phyloP scores from a whole-genome alignment of 257 asterid species.

The Solanum lycopersicoides region DNA sequence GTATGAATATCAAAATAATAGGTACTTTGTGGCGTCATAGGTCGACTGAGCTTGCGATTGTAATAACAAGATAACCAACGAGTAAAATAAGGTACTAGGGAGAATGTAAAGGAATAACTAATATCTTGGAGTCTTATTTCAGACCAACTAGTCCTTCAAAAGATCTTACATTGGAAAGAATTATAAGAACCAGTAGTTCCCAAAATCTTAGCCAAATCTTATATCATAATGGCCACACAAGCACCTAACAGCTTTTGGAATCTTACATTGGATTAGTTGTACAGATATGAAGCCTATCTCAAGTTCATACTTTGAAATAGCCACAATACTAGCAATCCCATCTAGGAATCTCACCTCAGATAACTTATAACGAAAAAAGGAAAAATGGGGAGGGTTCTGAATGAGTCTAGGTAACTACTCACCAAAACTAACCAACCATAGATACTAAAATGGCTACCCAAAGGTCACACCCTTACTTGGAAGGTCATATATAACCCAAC shows the following conservation, averaged over 20 bases:
- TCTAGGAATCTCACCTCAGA: neutral
- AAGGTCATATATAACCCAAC: neutral
- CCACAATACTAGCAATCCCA: neutral
- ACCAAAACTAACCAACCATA: neutral
- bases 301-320: neutral
- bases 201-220: too few relatives aligned
- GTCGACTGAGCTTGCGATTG: neutral
- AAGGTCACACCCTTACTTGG: neutral
- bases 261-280: too few relatives aligned
- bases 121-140: too few relatives aligned
- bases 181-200: too few relatives aligned
- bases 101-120: too few relatives aligned
- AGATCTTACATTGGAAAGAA: too few relatives aligned
- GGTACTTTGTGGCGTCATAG: neutral
- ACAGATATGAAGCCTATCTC: neutral
- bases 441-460: neutral
- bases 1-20: too few relatives aligned
- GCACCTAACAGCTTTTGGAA: too few relatives aligned
- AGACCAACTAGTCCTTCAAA: too few relatives aligned
- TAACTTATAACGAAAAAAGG: neutral
- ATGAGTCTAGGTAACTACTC: neutral
- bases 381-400: neutral
- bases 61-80: neutral
- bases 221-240: too few relatives aligned
- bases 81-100: too few relatives aligned